Base-by-base conservation (phyloP, 2,329 filamentous ascomycete species). In the Coniosporium tulheliwenetii region DNA sequence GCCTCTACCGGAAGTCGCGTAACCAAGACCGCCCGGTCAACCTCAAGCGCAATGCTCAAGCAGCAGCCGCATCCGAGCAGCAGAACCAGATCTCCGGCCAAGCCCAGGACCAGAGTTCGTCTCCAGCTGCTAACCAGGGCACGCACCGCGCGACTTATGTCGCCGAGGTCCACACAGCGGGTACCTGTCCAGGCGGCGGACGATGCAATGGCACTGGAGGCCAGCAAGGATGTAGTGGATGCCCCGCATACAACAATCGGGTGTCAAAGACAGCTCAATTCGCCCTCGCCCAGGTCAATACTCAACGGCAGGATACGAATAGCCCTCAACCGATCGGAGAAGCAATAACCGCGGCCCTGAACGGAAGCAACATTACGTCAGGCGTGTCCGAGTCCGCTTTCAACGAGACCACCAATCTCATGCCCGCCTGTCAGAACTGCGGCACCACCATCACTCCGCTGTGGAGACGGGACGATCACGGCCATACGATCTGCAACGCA, bases 401-500 rank as follows among this genome's bases (percentile, higher is more conserved):
- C 19, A 29, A 45, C 51, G 32, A 49, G 52, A 70, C 74, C 2
- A 73, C 73, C 16, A 70, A 57, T 14, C 75, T 85, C 16, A 77
- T 94, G 15, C 86, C 93, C 48, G 87, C 91, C 10, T 98, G 91
- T 51, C 87, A 96, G 57, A 98, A 98, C 54, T 98, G 91, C 59
- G 84, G 81, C 29, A 98, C 91, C 10, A 96, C 91, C 0, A 89
- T 96, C 41, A 98, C 91, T 35, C 91, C 91, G 10, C 69, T 98
- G 10, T 98, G 91, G 91, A 75, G 91, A 54, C 75, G 91, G 52
- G 91, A 96, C 56, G 89, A 94, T 60, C 79, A 80, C 50, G 91
- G 91, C 1, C 87, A 95, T 62, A 93, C 89, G 5, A 98, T 98
- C 47, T 98, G 91, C 66, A 98, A 98, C 61, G 91, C 91, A 39